Evolutionary conservation across 2,329 filamentous ascomycete species (phyloP), one percentile per base, ranked within the genome.

Genomic region (Scedosporium apiospermum): DNA sequence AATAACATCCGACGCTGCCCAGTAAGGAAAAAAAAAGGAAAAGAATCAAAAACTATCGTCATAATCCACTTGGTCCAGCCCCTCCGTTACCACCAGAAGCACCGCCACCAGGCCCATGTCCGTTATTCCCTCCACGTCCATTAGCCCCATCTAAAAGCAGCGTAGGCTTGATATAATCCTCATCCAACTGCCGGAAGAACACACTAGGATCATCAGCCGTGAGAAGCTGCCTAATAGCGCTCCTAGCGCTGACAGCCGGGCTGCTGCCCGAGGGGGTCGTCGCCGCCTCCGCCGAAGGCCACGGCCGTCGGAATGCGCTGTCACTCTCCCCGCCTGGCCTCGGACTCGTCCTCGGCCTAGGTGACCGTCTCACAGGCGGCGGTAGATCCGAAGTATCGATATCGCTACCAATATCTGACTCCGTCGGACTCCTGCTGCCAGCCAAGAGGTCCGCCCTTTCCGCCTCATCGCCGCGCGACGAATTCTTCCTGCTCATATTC

Each of bases 101-200:
- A 44, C 58, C 57, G 27, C 6, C 9, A 51, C 34, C 34, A 38
- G 68, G 66, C 23, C 69, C 66, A 55, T 68, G 68, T 2, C 69
- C 68, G 16, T 66, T 67, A 7, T 66, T 67, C 5, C 72, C 71
- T n/a, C 70, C 67, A 3, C 67, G 65, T 27, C 68, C 68, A 46
- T 70, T 69, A 26, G 80, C 80, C 57, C 88, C 89, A 75, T 97
- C 93, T 21, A 98, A 82, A 66, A 98, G 75, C 62, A 98, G 76
- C 71, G 88, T 90, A 18, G 93, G 93, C 79, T 98, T 98, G 75
- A 98, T 93, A 73, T 92, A 97, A 65, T 93, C 91, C 74, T 99
- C 95, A 73, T 99, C 95, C 64, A 99, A 78, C 75, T 96, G 93
- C 67, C 87, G 88, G 74, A 99, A 96, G 76, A 96, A 85, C 57